phyloP scores from a whole-genome alignment of 768 basidiomycete genomes.

The Boletus fagicola region DNA sequence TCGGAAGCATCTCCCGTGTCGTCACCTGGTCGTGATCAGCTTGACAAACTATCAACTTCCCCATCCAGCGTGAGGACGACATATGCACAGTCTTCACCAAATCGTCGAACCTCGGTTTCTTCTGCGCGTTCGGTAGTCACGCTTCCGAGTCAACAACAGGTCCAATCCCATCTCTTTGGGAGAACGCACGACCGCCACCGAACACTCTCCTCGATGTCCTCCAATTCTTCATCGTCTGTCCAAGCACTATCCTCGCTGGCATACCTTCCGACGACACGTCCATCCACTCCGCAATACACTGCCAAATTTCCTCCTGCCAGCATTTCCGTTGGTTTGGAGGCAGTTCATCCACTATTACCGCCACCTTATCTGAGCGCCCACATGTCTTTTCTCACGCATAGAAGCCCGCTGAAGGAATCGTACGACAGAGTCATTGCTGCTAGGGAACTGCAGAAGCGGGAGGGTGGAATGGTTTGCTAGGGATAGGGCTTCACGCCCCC shows the following conservation, averaged over 20 bases:
- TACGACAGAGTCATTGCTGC: conserved; percentile 65
- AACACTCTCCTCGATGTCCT: conserved; percentile 57
- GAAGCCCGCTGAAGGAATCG: conserved; percentile 67
- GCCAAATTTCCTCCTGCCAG: conserved; percentile 66
- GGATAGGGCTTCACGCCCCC: not conserved
- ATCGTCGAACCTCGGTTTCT: conserved; percentile 54
- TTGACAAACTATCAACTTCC: conserved; percentile 30
- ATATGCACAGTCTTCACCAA: conserved; percentile 31
- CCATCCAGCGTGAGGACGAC: conserved; percentile 40
- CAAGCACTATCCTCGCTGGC: conserved; percentile 57
- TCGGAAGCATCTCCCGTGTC: conserved; percentile 48
- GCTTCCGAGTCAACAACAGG: conserved; percentile 43
- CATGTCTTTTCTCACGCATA: conserved; percentile 61
- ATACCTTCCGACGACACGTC: conserved; percentile 45
- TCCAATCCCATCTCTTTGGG: conserved; percentile 33
- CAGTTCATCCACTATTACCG: conserved; percentile 68
- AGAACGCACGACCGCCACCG: conserved; percentile 46
- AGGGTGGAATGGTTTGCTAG: conserved; percentile 5
- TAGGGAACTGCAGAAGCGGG: conserved; percentile 40
- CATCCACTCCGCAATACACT: conserved; percentile 44
- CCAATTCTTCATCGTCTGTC: conserved; percentile 43
- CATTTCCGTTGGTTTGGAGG: conserved; percentile 52
- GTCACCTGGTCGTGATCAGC: conserved; percentile 32
- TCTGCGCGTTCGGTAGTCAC: conserved; percentile 61
- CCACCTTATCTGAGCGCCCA: conserved; percentile 71